Percentiles rank a stretch among this genome's conserved stretches.
Evolutionary conservation across 768 basidiomycete genomes (phyloP).

Genomic region (Chalciporus piperatus): DNA sequence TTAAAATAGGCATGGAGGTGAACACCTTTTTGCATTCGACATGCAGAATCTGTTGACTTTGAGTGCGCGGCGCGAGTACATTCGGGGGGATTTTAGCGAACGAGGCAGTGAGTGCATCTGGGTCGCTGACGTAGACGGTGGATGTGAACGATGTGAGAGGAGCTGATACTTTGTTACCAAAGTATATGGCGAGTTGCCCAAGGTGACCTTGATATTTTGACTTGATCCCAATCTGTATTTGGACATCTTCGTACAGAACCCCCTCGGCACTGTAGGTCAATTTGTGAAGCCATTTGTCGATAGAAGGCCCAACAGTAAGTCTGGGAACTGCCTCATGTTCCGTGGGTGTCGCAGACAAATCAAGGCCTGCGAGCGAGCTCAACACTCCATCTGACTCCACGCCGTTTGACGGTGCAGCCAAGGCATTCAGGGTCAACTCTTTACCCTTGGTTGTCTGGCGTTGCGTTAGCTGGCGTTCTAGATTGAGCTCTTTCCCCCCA

Average conservation of each 20-base stretch:
- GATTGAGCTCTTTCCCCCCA: constrained; percentile 89
- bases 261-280: constrained; percentile 80
- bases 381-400: constrained; percentile 55
- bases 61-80: constrained; percentile 75
- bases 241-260: constrained; percentile 91
- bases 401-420: constrained; percentile 35
- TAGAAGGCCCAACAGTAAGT: constrained; percentile 61
- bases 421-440: constrained; percentile 34
- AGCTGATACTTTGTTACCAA: constrained; percentile 91
- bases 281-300: constrained; percentile 89
- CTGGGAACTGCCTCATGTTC: constrained; percentile 40
- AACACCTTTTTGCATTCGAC: constrained; percentile 94
- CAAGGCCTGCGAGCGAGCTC: constrained; percentile 79
- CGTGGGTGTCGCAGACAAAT: constrained; percentile 42
- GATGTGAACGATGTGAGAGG: constrained; percentile 92
- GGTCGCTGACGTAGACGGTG: constrained; percentile 67
- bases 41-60: constrained; percentile 90
- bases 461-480: constrained; percentile 66
- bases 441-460: constrained; percentile 43
- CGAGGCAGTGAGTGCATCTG: constrained; percentile 73
- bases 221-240: constrained; percentile 95
- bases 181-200: constrained; percentile 90
- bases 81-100: constrained; percentile 91
- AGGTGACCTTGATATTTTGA: constrained; percentile 94
- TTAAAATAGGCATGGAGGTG: constrained; percentile 69